Evolutionary conservation across 2,329 filamentous ascomycete species (phyloP), one percentile per base, ranked within the genome.

Genomic region (Aureobasidium mangrovei): DNA sequence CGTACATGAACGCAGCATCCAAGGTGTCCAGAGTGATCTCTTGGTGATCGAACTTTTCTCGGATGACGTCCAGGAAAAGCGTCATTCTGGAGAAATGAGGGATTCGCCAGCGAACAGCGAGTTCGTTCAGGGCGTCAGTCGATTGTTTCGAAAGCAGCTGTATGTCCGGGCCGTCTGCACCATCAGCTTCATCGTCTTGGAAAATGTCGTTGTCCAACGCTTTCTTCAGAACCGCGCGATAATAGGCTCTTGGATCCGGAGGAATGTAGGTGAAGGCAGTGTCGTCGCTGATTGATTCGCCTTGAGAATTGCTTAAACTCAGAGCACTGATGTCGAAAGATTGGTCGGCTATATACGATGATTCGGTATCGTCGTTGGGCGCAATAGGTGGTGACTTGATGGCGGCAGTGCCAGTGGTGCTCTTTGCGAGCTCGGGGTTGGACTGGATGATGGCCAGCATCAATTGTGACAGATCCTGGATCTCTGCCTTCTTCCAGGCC

Each of bases 401-500:
- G 48, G 88, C 72, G 9, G 76, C 72, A 31, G 75, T 73, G 12
- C 75, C 76, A 1, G 84, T 80, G 3, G 86, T 84, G 59, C 80
- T 85, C 66, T 90, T 94, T 47, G 89, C 85, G 51, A 97, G 76
- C 60, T 91, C 86, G 3, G 91, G 91, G 61, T 88, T 89, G 4
- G 86, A 86, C 57, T 87, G 89, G 39, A 97, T 75, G 59, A 98
- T 88, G 36, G 91, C 87, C 62, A 95, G 77, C 77, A 98, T 93
- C 82, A 97, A 90, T 62, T 93, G 87, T 4, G 90, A 93, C 40
- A 98, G 74, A 62, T 95, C 88, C 9, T 86, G 85, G 3, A 81
- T 80, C 68, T 98, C 93, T n/a, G 83, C 81, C 66, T 88, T 91
- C 69, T 90, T 94, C 93, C 93, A 98, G 41, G 82, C 76, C 59